Conservation (phyloP, 192 early-diverging fungal genomes). For the Coemansia sp. region DNA sequence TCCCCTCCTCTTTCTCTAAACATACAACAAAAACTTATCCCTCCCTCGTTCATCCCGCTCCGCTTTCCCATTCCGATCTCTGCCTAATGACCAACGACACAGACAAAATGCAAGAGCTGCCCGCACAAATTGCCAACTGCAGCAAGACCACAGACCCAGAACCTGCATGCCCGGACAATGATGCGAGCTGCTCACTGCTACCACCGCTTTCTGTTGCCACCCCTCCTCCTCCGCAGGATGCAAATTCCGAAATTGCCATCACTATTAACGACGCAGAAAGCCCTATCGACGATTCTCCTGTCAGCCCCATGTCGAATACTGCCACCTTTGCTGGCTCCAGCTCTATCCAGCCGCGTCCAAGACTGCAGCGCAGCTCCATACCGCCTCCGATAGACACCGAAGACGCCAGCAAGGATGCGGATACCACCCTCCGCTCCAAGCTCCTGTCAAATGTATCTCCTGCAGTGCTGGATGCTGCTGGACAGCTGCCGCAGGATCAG, state of each 20-base stretch:
- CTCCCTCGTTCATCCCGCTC: background rate
- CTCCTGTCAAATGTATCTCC: constrained; percentile 30
- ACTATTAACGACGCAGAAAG: constrained; percentile 1
- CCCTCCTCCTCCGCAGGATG: no score
- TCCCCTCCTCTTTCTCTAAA: background rate
- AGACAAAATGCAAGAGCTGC: background rate
- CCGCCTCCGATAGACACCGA: constrained; percentile 53
- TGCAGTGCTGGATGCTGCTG: constrained; percentile 11
- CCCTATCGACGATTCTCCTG: constrained; percentile 15
- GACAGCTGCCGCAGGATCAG: background rate
- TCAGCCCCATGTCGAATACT: constrained; percentile 4
- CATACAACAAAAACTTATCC: background rate
- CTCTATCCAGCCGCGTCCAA: constrained; percentile 37
- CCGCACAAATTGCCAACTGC: background rate
- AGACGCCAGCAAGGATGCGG: constrained; percentile 33
- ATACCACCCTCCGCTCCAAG: constrained; percentile 22
- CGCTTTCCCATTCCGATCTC: background rate
- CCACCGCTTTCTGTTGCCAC: background rate
- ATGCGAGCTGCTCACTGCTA: background rate
- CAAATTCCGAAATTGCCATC: background rate
- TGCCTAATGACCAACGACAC: background rate
- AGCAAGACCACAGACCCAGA: background rate
- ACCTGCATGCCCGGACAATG: background rate
- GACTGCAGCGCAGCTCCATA: constrained; percentile 48
- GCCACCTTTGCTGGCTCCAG: constrained; percentile 22